Percentiles rank a stretch among this genome's conserved stretches.
Evolutionary conservation across 352 stramenopile genomes (phyloP).

Genomic region (Phytophthora gonapodyides): DNA sequence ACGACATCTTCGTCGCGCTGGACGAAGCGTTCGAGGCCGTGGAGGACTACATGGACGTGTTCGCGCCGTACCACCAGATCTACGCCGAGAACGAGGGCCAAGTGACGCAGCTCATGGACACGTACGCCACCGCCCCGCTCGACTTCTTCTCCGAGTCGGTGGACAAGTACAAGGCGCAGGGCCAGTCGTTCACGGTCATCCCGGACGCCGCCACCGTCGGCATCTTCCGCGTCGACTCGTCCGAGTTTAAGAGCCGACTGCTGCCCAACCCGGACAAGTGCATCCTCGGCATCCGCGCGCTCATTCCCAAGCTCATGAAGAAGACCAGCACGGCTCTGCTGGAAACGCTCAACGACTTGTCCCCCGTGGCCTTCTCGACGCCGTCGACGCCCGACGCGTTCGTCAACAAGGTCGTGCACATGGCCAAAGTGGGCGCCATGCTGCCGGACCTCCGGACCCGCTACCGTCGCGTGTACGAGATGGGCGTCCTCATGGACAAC

Average conservation of each 20-base stretch:
- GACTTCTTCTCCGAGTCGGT: conserved; percentile 85
- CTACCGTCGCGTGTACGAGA: conserved; percentile 84
- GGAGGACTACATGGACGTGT: conserved; percentile 90
- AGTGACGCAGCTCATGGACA: conserved; percentile 58
- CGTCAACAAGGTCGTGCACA: conserved; percentile 90
- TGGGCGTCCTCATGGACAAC: conserved; percentile 92
- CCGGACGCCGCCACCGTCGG: conserved; percentile 84
- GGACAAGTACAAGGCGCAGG: conserved; percentile 81
- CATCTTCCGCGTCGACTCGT: conserved; percentile 93
- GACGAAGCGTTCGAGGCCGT: conserved; percentile 83
- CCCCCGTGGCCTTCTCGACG: conserved; percentile 79
- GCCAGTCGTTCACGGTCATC: conserved; percentile 83
- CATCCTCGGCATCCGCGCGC: conserved; percentile 75
- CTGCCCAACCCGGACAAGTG: conserved; percentile 90
- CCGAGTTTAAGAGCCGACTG: conserved; percentile 84
- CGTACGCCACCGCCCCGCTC: conserved; percentile 72
- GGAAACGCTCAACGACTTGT: conserved; percentile 83
- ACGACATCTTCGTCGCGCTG: conserved; percentile 84
- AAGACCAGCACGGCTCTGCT: conserved; percentile 75
- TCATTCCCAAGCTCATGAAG: conserved; percentile 93
- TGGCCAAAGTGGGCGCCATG: conserved; percentile 68
- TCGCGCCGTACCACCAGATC: conserved; percentile 87
- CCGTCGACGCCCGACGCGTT: conserved; percentile 77
- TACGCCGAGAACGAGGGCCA: conserved; percentile 88
- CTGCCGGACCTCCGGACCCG: conserved; percentile 70